Evolutionary conservation across 176 grass and related monocot genomes (phyloP).

Genomic region (Otatea glauca): DNA sequence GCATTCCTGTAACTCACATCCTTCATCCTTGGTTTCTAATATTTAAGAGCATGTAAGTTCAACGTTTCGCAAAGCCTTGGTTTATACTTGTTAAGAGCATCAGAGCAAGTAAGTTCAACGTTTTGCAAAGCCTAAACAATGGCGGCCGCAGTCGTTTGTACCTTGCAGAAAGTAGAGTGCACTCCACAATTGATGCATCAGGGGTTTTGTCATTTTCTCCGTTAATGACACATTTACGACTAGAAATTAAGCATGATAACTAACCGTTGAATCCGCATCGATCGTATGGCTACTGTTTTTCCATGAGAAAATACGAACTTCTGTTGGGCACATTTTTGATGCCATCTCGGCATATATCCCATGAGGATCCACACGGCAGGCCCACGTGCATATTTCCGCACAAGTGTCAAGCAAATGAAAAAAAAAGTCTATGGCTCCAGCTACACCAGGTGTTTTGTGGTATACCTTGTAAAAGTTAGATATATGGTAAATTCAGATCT

Average conservation of each 20-base stretch:
- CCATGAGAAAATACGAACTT: not conserved
- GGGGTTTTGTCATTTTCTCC: not conserved
- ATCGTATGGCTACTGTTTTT: not conserved
- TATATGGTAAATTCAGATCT: too few relatives aligned
- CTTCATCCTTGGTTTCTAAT: not conserved
- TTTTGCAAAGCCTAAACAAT: not conserved
- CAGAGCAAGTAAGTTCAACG: not conserved
- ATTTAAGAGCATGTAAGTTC: not conserved
- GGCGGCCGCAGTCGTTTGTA: not conserved
- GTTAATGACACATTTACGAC: not conserved
- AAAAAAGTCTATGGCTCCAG: not conserved
- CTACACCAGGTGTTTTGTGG: too few relatives aligned
- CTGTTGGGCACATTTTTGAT: conserved; percentile 25
- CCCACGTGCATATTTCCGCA: not conserved
- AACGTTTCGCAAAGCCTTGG: not conserved
- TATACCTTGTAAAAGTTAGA: too few relatives aligned
- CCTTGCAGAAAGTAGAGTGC: not conserved
- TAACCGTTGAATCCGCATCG: not conserved
- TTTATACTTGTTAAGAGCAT: not conserved
- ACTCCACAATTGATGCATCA: not conserved
- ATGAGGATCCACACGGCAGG: not conserved
- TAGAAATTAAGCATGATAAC: not conserved
- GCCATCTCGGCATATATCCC: not conserved
- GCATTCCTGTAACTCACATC: not conserved
- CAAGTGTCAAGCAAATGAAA: not conserved